Conservation (phyloP, 2,329 filamentous ascomycete genomes). For the Aureobasidium pullulans region DNA sequence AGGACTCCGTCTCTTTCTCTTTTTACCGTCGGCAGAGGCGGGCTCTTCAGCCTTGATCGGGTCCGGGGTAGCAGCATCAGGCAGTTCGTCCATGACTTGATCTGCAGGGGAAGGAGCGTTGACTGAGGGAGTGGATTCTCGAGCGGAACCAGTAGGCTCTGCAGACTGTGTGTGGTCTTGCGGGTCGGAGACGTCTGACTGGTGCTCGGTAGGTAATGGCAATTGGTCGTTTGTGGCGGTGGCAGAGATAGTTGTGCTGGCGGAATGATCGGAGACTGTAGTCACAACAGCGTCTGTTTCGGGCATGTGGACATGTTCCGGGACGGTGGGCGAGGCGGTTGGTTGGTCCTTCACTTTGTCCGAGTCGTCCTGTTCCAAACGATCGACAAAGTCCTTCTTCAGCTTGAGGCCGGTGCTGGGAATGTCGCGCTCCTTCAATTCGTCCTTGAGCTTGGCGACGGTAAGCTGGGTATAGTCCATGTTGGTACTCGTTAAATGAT, state of each 20-base stretch:
- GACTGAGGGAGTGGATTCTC: not conserved
- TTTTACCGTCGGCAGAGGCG: constrained; percentile 25
- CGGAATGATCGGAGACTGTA: not conserved
- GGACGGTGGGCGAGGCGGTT: not conserved
- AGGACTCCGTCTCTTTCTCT: constrained; percentile 35
- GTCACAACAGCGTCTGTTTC: too few species aligned
- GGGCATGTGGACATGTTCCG: not conserved
- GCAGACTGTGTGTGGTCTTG: not conserved
- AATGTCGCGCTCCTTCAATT: constrained; percentile 41
- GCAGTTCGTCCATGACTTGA: not conserved
- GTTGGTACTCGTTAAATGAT: not conserved
- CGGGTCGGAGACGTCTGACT: not conserved
- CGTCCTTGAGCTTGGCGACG: constrained; percentile 38
- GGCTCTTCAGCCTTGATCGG: constrained; percentile 18
- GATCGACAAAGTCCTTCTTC: constrained; percentile 43
- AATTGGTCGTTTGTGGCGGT: not conserved
- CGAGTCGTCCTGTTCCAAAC: constrained; percentile 28
- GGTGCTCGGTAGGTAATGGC: not conserved
- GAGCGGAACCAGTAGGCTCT: not conserved
- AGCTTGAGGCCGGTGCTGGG: constrained; percentile 38
- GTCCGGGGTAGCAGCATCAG: not conserved
- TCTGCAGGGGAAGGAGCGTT: not conserved
- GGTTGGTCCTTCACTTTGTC: not conserved
- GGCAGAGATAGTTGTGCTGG: not conserved
- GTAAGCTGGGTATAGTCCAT: constrained; percentile 41